Evolutionary conservation across 176 grass and related monocot species (phyloP), one percentile per base, ranked within the genome.

Genomic region (Oryza meridionalis): DNA sequence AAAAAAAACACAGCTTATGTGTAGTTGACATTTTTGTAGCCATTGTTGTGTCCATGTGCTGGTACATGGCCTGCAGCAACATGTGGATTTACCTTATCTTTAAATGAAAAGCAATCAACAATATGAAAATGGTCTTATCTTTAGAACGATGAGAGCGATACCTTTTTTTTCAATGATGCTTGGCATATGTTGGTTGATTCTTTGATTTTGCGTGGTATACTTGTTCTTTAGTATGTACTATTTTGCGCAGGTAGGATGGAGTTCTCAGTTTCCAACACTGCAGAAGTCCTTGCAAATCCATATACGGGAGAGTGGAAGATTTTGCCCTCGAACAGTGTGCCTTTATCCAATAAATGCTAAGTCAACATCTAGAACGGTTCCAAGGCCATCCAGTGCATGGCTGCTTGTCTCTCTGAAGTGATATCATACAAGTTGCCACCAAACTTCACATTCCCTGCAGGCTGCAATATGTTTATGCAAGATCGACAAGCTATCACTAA

Each of bases 341-440:
- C 84, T 70, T 75, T 75, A 80, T 90, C 75, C 75, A 84, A 84
- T 90, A 84, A 90, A 87, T 84, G 76, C 76, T 65, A 75, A 32
- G 89, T 87, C 89, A 87, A 80, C 76, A 47, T 87, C 63, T 79
- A 80, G 31, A 84, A 62, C 1, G 29, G 80, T 84, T 80, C 70
- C 84, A 84, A 79, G 29, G 8, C 62, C 84, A 70, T 40, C 67
- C 46, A 65, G 64, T 44, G 43, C 62, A 81, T 65, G 72, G 65
- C 38, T 68, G 29, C 38, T 79, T 79, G 68, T 90, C 73, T 70
- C 78, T 73, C 55, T 81, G 58, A 82, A 81, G 46, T 61, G 67
- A 77, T 88, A 88, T 32, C 67, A 49, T 68, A 66, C 86, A 82
- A 85, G 90, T 88, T 69, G 90, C 42, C 64, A 50, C 75, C 14